These are phyloP conservation scores for Capillidium heterosporum DNA, from an alignment of 371 early-diverging fungal species.

Conservation along the genomic window DNA sequence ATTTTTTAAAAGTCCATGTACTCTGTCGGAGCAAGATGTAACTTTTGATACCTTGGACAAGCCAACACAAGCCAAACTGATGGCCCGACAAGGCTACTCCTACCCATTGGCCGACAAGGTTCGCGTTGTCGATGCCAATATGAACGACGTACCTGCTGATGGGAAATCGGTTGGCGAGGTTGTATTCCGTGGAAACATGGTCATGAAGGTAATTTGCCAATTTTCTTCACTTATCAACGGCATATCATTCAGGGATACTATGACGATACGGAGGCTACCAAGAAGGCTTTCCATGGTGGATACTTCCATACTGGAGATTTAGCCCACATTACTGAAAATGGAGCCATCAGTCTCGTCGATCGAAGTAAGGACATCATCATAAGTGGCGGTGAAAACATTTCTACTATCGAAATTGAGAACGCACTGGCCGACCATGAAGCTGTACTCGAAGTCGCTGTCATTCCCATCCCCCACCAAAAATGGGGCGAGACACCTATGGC, in stretches of 20 bases:
- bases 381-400: constrained; percentile 56
- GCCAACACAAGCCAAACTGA: constrained; percentile 17
- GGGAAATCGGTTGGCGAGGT: constrained; percentile 42
- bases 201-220: constrained; percentile 24
- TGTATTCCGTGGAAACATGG: constrained; percentile 37
- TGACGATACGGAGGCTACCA: constrained; percentile 37
- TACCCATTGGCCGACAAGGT: constrained; percentile 33
- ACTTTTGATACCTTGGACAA: constrained; percentile 9
- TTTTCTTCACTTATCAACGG: background rate
- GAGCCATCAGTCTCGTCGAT: constrained; percentile 40
- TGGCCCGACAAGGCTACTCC: constrained; percentile 36
- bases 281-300: constrained; percentile 33
- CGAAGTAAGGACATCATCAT: constrained; percentile 51
- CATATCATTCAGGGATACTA: constrained; percentile 15
- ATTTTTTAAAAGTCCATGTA: constrained; percentile 17
- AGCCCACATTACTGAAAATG: constrained; percentile 42
- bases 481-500: constrained; percentile 59
- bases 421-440: constrained; percentile 30
- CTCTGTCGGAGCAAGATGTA: constrained; percentile 9
- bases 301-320: constrained; percentile 52
- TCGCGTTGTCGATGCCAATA: constrained; percentile 28
- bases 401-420: constrained; percentile 45
- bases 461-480: constrained; percentile 33
- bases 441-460: constrained; percentile 39
- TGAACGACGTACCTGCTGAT: constrained; percentile 28